Percentiles rank a stretch among this genome's conserved stretches.
phyloP scores from a whole-genome alignment of 352 stramenopile genomes.

The Phytophthora syringae region DNA sequence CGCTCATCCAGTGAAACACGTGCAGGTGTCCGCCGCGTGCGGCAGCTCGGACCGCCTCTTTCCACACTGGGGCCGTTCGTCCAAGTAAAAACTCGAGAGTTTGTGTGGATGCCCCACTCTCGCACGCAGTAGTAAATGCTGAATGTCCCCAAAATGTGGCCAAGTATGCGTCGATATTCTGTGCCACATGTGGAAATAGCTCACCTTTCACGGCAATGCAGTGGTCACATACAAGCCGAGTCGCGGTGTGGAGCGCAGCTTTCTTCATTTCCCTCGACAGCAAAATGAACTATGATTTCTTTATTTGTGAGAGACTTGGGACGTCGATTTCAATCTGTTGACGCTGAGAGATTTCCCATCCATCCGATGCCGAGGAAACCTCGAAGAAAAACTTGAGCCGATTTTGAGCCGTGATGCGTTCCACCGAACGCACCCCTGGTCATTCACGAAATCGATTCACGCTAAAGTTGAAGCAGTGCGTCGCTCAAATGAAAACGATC shows the following conservation, averaged over 20 bases:
- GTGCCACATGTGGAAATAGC: neutral
- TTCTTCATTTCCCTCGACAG: too few species aligned
- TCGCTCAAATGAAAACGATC: too few species aligned
- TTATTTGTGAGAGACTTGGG: too few species aligned
- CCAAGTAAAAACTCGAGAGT: slow-evolving; percentile 5
- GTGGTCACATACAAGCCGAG: neutral
- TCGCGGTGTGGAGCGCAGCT: neutral
- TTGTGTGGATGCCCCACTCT: neutral
- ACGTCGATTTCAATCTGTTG: too few species aligned
- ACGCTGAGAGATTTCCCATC: too few species aligned
- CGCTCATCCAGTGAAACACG: neutral
- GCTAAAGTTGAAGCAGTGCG: too few species aligned
- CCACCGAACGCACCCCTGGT: too few species aligned
- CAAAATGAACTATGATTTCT: too few species aligned
- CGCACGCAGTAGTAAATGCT: slow-evolving; percentile 11
- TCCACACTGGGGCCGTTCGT: neutral
- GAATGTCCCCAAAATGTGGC: neutral
- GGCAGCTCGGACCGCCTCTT: neutral
- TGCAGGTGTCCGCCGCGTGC: slow-evolving; percentile 1
- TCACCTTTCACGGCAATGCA: neutral
- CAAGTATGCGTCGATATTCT: slow-evolving; percentile 3
- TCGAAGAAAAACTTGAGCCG: too few species aligned
- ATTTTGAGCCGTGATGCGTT: too few species aligned
- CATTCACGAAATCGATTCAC: too few species aligned
- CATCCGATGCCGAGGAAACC: too few species aligned